Conservation (phyloP, 225 moss, liverwort and hornwort genomes). For the Pseudoscleropodium purum region DNA sequence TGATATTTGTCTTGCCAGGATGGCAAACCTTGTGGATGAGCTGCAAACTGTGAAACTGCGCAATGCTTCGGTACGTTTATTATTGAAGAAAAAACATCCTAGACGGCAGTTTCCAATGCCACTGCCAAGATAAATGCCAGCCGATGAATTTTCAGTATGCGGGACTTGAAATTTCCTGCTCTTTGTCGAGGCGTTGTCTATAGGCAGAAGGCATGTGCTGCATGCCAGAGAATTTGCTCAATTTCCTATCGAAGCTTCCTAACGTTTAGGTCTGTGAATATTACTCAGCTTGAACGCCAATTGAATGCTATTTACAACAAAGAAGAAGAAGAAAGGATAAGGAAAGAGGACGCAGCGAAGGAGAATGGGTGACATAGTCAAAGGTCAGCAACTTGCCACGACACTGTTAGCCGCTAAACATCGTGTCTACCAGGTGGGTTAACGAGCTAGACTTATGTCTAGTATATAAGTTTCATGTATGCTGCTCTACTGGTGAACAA, state of each 20-base stretch:
- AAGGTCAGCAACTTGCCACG: background rate
- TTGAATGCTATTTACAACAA: constrained; percentile 51
- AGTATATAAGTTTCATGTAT: background rate
- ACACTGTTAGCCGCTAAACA: background rate
- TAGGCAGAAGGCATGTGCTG: background rate
- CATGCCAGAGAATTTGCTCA: background rate
- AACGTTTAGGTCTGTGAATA: background rate
- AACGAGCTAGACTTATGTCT: background rate
- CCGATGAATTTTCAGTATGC: background rate
- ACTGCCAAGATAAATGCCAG: background rate
- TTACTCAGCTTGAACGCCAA: constrained; percentile 42
- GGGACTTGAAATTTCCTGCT: background rate
- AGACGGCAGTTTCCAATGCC: background rate
- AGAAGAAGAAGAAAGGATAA: constrained; percentile 52
- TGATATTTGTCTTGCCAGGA: constrained; percentile 19
- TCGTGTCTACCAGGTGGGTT: constrained; percentile 12
- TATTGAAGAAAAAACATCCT: background rate
- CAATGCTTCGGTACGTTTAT: constrained; percentile 32
- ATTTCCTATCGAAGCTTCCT: background rate
- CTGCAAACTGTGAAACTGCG: constrained; percentile 44
- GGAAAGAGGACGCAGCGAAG: constrained; percentile 45
- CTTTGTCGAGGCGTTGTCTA: background rate
- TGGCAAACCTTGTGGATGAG: constrained; percentile 49
- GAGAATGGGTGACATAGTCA: constrained; percentile 21
- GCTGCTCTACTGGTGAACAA: background rate